phyloP scores from a whole-genome alignment of 2,329 filamentous ascomycete species.

The Aspergillus novoparasiticus region DNA sequence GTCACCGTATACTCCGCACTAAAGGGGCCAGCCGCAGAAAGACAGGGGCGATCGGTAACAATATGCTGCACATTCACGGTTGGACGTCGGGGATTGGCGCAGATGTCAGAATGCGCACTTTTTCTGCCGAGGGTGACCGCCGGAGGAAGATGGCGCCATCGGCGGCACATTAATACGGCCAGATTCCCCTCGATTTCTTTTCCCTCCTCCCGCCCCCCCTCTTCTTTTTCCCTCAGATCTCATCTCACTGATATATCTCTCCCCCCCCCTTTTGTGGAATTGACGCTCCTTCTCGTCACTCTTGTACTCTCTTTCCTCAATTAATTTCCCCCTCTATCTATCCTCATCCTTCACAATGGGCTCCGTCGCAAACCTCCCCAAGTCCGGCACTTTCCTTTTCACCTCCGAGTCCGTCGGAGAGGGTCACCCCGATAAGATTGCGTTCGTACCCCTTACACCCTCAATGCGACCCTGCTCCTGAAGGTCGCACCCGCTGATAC shows the following conservation, averaged over 20 bases:
- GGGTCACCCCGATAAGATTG: constrained; percentile 95
- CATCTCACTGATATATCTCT: constrained; percentile 25
- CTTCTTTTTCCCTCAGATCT: constrained; percentile 28
- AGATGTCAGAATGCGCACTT: background rate
- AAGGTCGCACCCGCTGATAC: constrained; percentile 12
- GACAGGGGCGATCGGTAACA: background rate
- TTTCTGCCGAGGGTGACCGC: constrained; percentile 31
- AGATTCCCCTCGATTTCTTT: constrained; percentile 12
- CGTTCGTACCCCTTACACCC: constrained; percentile 50
- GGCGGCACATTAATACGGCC: constrained; percentile 22
- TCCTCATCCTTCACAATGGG: constrained; percentile 57
- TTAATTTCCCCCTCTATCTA: background rate
- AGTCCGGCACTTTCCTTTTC: constrained; percentile 74
- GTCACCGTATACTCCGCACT: background rate
- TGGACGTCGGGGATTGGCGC: background rate
- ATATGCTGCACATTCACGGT: background rate
- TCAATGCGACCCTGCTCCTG: background rate
- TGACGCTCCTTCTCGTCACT: background rate
- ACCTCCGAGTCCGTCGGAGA: constrained; percentile 89
- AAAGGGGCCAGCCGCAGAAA: background rate
- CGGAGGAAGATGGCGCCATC: constrained; percentile 33
- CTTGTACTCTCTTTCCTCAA: background rate
- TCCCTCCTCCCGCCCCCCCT: constrained; percentile 23
- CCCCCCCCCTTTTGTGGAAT: constrained; percentile 10
- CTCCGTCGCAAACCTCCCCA: constrained; percentile 52